A percentile compares a stretch with the other conserved stretches of the same genome.
Conservation (phyloP, 169 alveolate genomes). For the Plasmodium gaboni region DNA sequence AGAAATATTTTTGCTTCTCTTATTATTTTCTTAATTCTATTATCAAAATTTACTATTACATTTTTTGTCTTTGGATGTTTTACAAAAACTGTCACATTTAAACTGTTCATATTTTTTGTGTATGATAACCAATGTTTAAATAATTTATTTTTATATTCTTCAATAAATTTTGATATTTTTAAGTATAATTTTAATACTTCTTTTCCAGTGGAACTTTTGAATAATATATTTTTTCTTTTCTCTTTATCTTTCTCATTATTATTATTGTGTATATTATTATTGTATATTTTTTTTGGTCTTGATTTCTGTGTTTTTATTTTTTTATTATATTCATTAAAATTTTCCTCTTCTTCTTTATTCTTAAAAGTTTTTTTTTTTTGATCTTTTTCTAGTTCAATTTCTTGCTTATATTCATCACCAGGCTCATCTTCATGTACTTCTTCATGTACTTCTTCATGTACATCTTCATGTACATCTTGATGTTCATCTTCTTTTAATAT, state of each 20-base stretch:
- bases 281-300: background rate
- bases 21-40: constrained; percentile 67
- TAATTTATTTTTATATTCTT: constrained; percentile 62
- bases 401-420: no score
- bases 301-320: background rate
- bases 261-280: background rate
- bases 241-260: background rate
- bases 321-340: background rate
- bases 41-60: constrained; percentile 60
- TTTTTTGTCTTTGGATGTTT: constrained; percentile 75
- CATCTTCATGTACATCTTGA: no score
- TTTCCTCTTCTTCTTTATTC: background rate
- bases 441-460: background rate
- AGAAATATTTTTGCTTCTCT: constrained; percentile 75
- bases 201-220: constrained; percentile 50
- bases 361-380: background rate
- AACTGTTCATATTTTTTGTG: constrained; percentile 62
- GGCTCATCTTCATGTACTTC: background rate
- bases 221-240: constrained; percentile 45
- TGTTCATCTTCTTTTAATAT: background rate
- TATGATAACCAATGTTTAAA: constrained; percentile 69
- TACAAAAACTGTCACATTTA: constrained; percentile 72
- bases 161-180: constrained; percentile 60
- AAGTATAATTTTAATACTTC: constrained; percentile 73
- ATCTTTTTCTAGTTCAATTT: background rate